A percentile compares a stretch with the other conserved stretches of the same genome.
phyloP scores from a whole-genome alignment of 2,329 filamentous ascomycete species.

The Fusarium protoensiforme region DNA sequence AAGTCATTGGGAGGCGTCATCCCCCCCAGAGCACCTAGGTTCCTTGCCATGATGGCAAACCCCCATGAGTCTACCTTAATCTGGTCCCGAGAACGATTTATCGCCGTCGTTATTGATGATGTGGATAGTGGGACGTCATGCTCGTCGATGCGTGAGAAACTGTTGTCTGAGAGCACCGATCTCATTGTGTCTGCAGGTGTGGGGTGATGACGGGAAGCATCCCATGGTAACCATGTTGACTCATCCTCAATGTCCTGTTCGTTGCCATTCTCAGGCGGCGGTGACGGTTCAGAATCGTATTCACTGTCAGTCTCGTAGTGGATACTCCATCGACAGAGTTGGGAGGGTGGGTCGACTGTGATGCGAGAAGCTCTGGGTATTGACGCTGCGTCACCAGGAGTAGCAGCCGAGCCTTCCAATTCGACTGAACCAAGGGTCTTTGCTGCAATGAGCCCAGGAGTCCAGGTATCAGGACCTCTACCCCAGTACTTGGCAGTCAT shows the following conservation, averaged over 20 bases:
- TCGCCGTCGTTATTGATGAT: background rate
- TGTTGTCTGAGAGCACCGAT: background rate
- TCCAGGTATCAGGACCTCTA: background rate
- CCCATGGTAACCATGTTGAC: background rate
- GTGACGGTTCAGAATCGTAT: background rate
- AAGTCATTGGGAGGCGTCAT: background rate
- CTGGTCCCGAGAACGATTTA: background rate
- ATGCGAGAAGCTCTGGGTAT: background rate
- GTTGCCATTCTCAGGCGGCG: background rate
- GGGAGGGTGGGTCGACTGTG: background rate
- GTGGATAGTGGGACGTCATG: background rate
- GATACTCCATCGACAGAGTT: background rate
- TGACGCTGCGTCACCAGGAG: background rate
- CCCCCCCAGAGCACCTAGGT: background rate
- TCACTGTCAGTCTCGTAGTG: rapidly evolving
- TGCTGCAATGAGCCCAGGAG: background rate
- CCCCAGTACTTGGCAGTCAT: slow-evolving; percentile 16
- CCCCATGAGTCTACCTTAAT: background rate
- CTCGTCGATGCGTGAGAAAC: background rate
- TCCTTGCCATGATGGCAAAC: background rate
- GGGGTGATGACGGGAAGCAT: background rate
- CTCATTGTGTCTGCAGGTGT: background rate
- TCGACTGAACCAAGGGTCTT: background rate
- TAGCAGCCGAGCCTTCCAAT: rapidly evolving
- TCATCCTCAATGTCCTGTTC: background rate